Evolutionary conservation across 768 basidiomycete species (phyloP), one percentile per base, ranked within the genome.

Genomic region (Hericium alpestre): DNA sequence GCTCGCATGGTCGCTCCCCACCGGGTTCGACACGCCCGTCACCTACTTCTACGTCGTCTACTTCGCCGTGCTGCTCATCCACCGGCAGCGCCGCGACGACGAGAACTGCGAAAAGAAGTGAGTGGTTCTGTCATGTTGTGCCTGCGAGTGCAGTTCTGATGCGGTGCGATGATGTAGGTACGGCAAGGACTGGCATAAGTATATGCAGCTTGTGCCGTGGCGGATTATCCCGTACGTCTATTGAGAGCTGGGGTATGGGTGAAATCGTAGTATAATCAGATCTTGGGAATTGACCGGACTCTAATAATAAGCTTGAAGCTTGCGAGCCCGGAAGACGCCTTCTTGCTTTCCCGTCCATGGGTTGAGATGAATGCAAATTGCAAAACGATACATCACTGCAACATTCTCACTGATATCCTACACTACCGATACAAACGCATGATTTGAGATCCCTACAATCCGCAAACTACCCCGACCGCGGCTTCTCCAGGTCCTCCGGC

Each of bases 31-130:
- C 48, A 93, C 93, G 0, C 95, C 94, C 22, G 81, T 98, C 68
- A 94, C 96, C 5, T 94, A 97, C 74, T 99, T 94, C 75, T 98
- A 98, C 66, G 81, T 90, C 27, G 66, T 76, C 58, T 98, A 96
- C 74, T 98, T 99, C 64, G 76, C 80, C 3, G 80, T 96, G 38
- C 80, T 99, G 23, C 85, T 99, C 58, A 75, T 93, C 38, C 96
- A 98, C 71, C 78, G 96, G 57, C 92, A 97, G 70, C 75, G 72
- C 58, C 80, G 96, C 38, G 96, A 99, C 68, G 94, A 97, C 61
- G 93, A 93, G 67, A 81, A 83, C 23, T 99, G 96, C 69, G 76
- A 82, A 67, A 80, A 84, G 65, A 98, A 61, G 85, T 71, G 16
- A 51, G 53, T 56, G 52, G 39, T 39, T 49, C 23, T 48, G 32